Percentiles rank a stretch among this genome's conserved stretches.
Conservation (phyloP, 805 yeast species). For the Hanseniaspora opuntiae region DNA sequence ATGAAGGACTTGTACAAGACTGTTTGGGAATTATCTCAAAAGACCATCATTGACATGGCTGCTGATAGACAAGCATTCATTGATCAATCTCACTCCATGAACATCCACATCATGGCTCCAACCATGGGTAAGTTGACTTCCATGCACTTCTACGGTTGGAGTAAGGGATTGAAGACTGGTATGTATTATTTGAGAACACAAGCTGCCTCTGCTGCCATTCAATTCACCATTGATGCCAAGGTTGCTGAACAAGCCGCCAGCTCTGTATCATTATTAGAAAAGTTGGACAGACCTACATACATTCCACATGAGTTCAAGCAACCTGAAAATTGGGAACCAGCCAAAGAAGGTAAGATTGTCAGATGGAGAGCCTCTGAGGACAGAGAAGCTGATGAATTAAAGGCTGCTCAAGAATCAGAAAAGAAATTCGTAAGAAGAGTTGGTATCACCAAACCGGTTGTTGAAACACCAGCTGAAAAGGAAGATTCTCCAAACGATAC, state of each 20-base stretch:
- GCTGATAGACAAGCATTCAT: conserved; percentile 67
- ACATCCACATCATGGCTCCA: conserved; percentile 75
- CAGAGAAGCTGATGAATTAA: conserved; percentile 8
- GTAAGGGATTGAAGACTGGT: conserved; percentile 94
- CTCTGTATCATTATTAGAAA: conserved; percentile 25
- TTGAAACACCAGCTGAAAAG: background rate
- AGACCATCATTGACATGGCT: conserved; percentile 69
- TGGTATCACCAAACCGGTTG: background rate
- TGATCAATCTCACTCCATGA: conserved; percentile 88
- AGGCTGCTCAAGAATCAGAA: conserved; percentile 14
- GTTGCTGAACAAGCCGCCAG: conserved; percentile 90
- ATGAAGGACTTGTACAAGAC: conserved; percentile 75
- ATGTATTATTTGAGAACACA: conserved; percentile 95
- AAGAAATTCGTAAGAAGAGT: conserved; percentile 11
- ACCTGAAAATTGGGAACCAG: conserved; percentile 13
- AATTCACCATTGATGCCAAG: conserved; percentile 69
- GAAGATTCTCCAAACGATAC: conserved; percentile 13
- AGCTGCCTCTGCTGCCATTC: conserved; percentile 95
- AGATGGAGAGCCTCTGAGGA: conserved; percentile 13
- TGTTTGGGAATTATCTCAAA: conserved; percentile 92
- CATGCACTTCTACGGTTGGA: conserved; percentile 99
- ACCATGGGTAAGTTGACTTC: conserved; percentile 93
- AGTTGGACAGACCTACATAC: conserved; percentile 29
- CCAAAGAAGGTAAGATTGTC: conserved; percentile 14
- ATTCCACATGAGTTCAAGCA: conserved; percentile 19